Evolutionary conservation across 768 basidiomycete species (phyloP), one percentile per base, ranked within the genome.

Genomic region (Podaxis sp.): DNA sequence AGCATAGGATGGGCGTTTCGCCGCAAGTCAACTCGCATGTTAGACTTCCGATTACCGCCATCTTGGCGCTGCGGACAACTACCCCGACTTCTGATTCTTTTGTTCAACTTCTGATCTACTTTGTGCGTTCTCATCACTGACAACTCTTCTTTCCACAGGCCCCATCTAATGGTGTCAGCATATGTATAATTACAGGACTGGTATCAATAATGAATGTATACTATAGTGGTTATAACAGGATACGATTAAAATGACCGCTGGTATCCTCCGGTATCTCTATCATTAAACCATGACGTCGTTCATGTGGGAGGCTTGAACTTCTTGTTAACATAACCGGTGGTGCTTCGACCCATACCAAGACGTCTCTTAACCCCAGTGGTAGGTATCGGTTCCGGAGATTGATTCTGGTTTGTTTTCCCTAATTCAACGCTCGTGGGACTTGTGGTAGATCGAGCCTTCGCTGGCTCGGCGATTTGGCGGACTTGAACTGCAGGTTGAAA

Each of bases 261-360:
- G 8, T 56, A 4, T 1, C 33, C 33, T 33, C 2, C 8, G 0
- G 8, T 2, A 33, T 10, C 33, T 33, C 36, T 24, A 26, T 56
- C 22, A 2, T 11, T 56, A 4, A 20, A 1, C 22, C 13, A 33
- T 54, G 33, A 56, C 38, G 33, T 38, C 54, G 4, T 38, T 74
- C 61, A 77, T 50, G 72, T 72, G 44, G 83, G 86, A n/a, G 76
- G 70, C 73, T 87, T 89, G 79, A 88, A 89, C 73, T 86, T 89
- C 73, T 89, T 90, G 72, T 88, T 90, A 24, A 83, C 67, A 69
- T 89, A 89, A 3, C 84, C 83, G 26, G 66, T 72, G 6, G 71
- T 72, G 3, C 72, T 71, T 66, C 83, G 76, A 17, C 85, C 86
- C 86, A 89, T 87, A 0, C 88, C 88, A 57, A 89, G 74, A 49